phyloP scores from a whole-genome alignment of 75 land plant species.

The Pinus tabuliformis region DNA sequence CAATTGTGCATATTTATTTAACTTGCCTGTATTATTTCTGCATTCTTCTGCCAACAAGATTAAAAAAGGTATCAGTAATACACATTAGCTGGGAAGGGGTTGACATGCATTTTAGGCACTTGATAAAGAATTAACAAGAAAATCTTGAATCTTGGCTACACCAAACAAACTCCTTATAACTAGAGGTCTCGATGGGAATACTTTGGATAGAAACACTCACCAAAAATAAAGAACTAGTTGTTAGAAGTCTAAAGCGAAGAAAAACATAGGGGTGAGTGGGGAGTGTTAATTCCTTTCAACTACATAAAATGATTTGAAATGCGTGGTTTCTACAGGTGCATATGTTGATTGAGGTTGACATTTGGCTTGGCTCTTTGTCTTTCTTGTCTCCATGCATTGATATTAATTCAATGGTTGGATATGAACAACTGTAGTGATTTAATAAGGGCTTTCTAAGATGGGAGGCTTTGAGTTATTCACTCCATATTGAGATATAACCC shows the following conservation, averaged over 20 bases:
- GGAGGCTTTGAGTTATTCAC: neutral
- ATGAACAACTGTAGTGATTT: neutral
- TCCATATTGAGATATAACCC: neutral
- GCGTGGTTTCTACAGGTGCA: neutral
- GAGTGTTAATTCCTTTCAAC: neutral
- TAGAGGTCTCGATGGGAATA: neutral
- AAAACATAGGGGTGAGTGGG: conserved; percentile 1
- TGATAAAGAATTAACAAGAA: neutral
- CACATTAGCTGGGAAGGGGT: neutral
- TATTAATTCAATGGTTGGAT: neutral
- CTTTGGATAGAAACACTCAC: neutral
- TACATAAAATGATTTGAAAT: neutral
- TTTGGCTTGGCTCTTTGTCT: neutral
- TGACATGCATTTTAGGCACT: neutral
- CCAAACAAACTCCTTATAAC: neutral
- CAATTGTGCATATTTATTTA: neutral
- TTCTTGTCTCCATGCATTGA: neutral
- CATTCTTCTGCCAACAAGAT: neutral
- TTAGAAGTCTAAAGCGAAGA: neutral
- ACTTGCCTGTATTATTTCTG: neutral
- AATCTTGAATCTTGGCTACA: neutral
- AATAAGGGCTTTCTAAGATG: too few relatives aligned
- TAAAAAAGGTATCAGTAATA: too few relatives aligned
- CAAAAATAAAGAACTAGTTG: neutral
- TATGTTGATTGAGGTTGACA: neutral